phyloP scores from a whole-genome alignment of 352 stramenopile species.

The Phytophthora colocasiae region DNA sequence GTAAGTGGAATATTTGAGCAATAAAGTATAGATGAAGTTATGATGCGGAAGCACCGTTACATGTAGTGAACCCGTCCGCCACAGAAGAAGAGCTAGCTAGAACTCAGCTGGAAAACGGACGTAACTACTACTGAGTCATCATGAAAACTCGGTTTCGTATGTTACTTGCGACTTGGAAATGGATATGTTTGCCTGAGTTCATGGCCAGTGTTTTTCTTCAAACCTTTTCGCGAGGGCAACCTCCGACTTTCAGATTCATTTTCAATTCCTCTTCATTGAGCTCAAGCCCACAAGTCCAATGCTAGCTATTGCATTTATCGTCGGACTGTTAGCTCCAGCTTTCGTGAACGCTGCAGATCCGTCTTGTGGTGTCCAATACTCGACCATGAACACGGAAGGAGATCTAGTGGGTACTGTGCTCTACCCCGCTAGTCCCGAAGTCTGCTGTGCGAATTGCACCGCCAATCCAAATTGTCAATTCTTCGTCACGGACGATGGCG shows the following conservation, averaged over 20 bases:
- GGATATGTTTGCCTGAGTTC: not conserved
- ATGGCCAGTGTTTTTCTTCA: slow-evolving; percentile 11
- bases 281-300: slow-evolving; percentile 11
- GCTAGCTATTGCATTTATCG: slow-evolving; percentile 3
- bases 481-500: slow-evolving; percentile 31
- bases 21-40: not conserved
- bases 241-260: slow-evolving; percentile 7
- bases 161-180: slow-evolving; percentile 8
- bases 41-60: slow-evolving; percentile 6
- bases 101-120: no score
- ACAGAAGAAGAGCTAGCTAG: not conserved
- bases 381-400: slow-evolving; percentile 22
- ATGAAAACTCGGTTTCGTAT: not conserved
- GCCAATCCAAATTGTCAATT: slow-evolving; percentile 27
- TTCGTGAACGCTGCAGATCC: slow-evolving; percentile 15
- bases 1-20: slow-evolving; percentile 13
- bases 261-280: slow-evolving; percentile 4
- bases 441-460: slow-evolving; percentile 28
- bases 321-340: not conserved
- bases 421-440: slow-evolving; percentile 26
- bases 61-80: not conserved
- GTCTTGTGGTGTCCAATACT: slow-evolving; percentile 26
- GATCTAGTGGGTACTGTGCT: slow-evolving; percentile 26
- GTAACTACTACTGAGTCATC: not conserved
- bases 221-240: not conserved